Percentiles rank a stretch among this genome's conserved stretches.
phyloP scores from a whole-genome alignment of 768 basidiomycete genomes.

The Coprinopsis sp. region DNA sequence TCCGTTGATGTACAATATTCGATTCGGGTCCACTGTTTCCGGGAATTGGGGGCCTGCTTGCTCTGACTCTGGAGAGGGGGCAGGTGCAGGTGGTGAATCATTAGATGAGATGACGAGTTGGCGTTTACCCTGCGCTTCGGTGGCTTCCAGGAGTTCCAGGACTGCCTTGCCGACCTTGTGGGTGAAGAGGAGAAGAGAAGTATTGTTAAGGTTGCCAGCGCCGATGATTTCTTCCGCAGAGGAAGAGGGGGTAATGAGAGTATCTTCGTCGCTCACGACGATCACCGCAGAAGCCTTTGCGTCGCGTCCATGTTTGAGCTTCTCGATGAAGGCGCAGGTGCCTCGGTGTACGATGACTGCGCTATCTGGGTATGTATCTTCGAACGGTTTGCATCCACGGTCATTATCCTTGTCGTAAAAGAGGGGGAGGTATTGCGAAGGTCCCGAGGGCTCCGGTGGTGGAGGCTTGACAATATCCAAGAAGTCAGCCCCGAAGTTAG shows the following conservation, averaged over 20 bases:
- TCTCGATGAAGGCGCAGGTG: slow-evolving; percentile 84
- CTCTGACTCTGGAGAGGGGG: slow-evolving; percentile 11
- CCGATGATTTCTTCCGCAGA: slow-evolving; percentile 49
- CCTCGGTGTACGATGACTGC: slow-evolving; percentile 70
- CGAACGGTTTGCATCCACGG: slow-evolving; percentile 58
- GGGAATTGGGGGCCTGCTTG: slow-evolving; percentile 12
- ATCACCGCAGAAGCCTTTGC: slow-evolving; percentile 78
- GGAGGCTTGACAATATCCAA: slow-evolving; percentile 20
- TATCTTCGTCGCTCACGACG: slow-evolving; percentile 63
- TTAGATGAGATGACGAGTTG: slow-evolving; percentile 46
- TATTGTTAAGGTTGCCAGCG: slow-evolving; percentile 54
- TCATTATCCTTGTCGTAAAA: slow-evolving; percentile 47
- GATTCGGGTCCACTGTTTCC: slow-evolving; percentile 27
- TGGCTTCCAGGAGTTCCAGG: slow-evolving; percentile 48
- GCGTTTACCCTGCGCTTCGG: slow-evolving; percentile 41
- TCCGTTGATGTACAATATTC: slow-evolving; percentile 72
- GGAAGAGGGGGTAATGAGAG: slow-evolving; percentile 61
- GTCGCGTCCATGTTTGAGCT: slow-evolving; percentile 61
- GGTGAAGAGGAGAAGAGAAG: slow-evolving; percentile 56
- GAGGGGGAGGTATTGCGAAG: slow-evolving; percentile 29
- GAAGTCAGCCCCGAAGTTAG: slow-evolving; percentile 67
- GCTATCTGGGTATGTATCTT: slow-evolving; percentile 40
- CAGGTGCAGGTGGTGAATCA: slow-evolving; percentile 36
- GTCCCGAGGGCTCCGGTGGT: neutral
- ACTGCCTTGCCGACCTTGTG: slow-evolving; percentile 49